Evolutionary conservation across 352 stramenopile species (phyloP), one percentile per base, ranked within the genome.

Genomic region (Blastocystis sp.): DNA sequence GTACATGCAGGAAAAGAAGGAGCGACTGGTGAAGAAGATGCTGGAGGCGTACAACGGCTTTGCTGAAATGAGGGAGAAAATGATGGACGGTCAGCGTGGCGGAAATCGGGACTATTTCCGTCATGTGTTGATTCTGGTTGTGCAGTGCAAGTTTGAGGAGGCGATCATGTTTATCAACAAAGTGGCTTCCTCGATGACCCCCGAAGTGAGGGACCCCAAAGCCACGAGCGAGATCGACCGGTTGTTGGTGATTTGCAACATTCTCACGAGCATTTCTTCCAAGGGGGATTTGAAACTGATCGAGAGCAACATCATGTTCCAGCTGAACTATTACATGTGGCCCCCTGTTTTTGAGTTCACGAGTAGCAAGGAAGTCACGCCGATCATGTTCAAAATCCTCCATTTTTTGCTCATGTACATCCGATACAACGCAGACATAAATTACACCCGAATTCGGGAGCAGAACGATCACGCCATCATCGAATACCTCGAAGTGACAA

Each of bases 131-230:
- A 11, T 64, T 6, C 69, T 79, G 9, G 69, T 79, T 1, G 69
- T 79, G 3, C 69, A 79, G 24, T 79, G 69, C 38, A 79, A 79
- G 38, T 79, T 79, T 24, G 69, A 79, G 24, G 69, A 79, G 3
- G 69, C 69, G 24, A 79, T 79, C 38, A 40, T 45, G 38, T 61
- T 64, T 1, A 79, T 79, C 43, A 61, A 79, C 24, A 60, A 64
- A 10, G 19, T n/a, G 0, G 63, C 63, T 24, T 61, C 28, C 24
- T 43, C 11, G 19, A 14, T 70, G 11, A 28, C 17, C 10, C 11
- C 11, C 17, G 11, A 10, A 28, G 24, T 28, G 38, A n/a, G 38
- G 10, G 24, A n/a, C 65, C 14, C n/a, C 4, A 40, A 1, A 11
- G 45, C n/a, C 42, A 24, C 69, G 14, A 21, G 14, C 9, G 2